phyloP scores from a whole-genome alignment of 257 asterid species.

The Verbena officinalis region DNA sequence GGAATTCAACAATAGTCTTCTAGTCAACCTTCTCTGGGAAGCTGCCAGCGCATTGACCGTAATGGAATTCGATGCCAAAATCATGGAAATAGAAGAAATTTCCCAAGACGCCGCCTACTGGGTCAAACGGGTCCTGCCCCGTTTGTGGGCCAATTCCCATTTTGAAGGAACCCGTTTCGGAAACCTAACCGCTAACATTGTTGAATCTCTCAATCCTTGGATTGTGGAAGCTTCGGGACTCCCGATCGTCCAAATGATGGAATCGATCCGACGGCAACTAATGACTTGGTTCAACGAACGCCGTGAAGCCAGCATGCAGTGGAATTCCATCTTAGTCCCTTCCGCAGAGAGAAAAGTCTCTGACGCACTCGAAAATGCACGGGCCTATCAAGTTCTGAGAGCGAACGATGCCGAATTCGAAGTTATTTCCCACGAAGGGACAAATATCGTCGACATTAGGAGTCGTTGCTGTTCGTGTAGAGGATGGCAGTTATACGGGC shows the following conservation, averaged over 20 bases:
- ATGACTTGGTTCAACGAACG: conserved; percentile 83
- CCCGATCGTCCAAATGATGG: conserved; percentile 79
- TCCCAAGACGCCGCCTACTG: conserved; percentile 67
- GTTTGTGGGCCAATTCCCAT: conserved; percentile 60
- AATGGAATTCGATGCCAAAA: conserved; percentile 45
- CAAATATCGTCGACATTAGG: conserved; percentile 50
- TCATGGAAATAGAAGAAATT: conserved; percentile 49
- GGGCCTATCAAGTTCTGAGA: conserved; percentile 53
- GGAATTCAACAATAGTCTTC: conserved; percentile 59
- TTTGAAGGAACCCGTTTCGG: conserved; percentile 67
- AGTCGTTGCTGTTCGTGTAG: conserved; percentile 54
- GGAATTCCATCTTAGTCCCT: conserved; percentile 67
- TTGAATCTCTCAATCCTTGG: conserved; percentile 56
- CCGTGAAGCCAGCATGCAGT: conserved; percentile 65
- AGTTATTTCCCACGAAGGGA: conserved; percentile 66
- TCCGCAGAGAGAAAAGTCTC: conserved; percentile 59
- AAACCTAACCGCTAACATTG: conserved; percentile 51
- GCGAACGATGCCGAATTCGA: conserved; percentile 64
- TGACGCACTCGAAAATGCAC: conserved; percentile 61
- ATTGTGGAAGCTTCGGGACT: conserved; percentile 68
- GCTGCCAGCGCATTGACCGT: conserved; percentile 62
- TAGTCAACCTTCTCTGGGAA: conserved; percentile 65
- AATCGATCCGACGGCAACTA: conserved; percentile 62
- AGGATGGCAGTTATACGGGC: conserved; percentile 68
- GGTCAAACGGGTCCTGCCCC: conserved; percentile 54